These are phyloP conservation scores for Boehmeria nivea DNA, from an alignment of 306 rosid genomes.

Conservation along the genomic window DNA sequence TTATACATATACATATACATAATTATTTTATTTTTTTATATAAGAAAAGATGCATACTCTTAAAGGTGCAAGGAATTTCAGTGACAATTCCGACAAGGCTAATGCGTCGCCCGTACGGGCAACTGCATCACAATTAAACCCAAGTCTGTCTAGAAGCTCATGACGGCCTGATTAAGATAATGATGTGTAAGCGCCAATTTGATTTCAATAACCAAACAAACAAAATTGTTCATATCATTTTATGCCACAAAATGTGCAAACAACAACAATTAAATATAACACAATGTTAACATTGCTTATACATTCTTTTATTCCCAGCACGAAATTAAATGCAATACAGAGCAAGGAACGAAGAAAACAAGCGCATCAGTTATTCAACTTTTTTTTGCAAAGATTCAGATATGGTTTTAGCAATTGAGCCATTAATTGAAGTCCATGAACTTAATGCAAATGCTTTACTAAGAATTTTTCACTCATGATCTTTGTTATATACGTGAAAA, in stretches of 20 bases:
- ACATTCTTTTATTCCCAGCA: too few relatives aligned
- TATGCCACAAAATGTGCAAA: too few relatives aligned
- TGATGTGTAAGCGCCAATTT: slow-evolving; percentile 19
- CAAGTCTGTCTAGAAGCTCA: slow-evolving; percentile 57
- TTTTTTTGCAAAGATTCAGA: too few relatives aligned
- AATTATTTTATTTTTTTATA: not conserved
- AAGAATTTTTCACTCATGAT: too few relatives aligned
- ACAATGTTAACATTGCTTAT: not conserved
- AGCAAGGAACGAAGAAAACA: too few relatives aligned
- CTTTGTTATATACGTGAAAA: too few relatives aligned
- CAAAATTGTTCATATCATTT: not conserved
- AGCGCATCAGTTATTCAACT: too few relatives aligned
- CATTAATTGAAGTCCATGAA: too few relatives aligned
- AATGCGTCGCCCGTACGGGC: slow-evolving; percentile 65
- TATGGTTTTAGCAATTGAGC: too few relatives aligned
- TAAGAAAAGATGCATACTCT: slow-evolving; percentile 40
- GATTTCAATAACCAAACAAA: not conserved
- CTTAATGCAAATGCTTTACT: too few relatives aligned
- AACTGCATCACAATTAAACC: slow-evolving; percentile 53
- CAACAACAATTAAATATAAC: not conserved
- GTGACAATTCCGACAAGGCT: slow-evolving; percentile 64
- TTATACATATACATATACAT: not conserved
- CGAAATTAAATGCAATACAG: too few relatives aligned
- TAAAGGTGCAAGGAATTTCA: slow-evolving; percentile 80
- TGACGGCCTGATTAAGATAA: slow-evolving; percentile 59